Conservation (phyloP, 192 early-diverging fungal species). For the Podila minutissima region DNA sequence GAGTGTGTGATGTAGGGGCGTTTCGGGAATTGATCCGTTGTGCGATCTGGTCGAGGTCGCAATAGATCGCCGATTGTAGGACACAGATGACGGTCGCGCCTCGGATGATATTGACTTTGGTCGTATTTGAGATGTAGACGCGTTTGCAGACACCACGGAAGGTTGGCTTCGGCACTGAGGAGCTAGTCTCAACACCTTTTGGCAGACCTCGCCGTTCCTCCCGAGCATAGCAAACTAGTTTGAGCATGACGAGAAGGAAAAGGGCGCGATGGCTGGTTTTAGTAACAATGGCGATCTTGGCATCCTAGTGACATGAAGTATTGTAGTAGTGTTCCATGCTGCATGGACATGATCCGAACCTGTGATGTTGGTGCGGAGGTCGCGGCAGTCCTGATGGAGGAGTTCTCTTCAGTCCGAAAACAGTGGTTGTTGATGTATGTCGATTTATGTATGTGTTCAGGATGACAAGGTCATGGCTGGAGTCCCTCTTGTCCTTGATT, state of each 20-base stretch:
- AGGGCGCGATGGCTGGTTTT: not conserved
- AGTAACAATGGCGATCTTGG: not conserved
- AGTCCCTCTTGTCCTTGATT: too few species aligned
- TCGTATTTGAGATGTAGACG: not conserved
- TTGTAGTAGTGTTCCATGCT: too few species aligned
- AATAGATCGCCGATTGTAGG: not conserved
- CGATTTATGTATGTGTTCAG: not conserved
- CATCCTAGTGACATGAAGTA: too few species aligned
- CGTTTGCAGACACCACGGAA: slow-evolving; percentile 8
- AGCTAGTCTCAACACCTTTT: slow-evolving; percentile 20
- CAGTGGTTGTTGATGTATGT: not conserved
- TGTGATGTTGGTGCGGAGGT: not conserved
- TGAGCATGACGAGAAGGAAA: not conserved
- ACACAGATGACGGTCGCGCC: not conserved
- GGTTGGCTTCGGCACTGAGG: slow-evolving; percentile 5
- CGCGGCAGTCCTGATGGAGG: not conserved
- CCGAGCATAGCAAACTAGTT: slow-evolving; percentile 28
- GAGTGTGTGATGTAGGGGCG: too few species aligned
- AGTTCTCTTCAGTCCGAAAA: not conserved
- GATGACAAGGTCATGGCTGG: too few species aligned
- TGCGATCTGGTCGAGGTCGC: not conserved
- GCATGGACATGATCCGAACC: not conserved
- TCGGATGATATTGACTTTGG: not conserved
- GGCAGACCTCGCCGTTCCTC: slow-evolving; percentile 45
- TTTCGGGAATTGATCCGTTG: not conserved